Conservation (phyloP, 2,329 filamentous ascomycete genomes). For the Diaporthe citriasiana region DNA sequence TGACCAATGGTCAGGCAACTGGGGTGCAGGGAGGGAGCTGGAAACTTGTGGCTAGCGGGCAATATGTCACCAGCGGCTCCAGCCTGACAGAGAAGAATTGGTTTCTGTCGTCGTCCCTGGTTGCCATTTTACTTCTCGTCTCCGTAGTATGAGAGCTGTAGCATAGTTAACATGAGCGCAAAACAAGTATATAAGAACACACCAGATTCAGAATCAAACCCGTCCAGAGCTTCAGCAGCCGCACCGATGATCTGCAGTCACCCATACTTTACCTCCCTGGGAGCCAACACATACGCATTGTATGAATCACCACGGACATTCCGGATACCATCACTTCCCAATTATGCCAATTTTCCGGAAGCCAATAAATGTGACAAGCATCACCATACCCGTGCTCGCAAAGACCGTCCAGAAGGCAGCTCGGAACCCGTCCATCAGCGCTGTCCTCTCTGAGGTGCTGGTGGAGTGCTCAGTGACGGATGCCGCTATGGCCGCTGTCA, state of each 20-base stretch:
- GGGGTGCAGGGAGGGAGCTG: conserved; percentile 36
- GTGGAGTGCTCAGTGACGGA: conserved; percentile 58
- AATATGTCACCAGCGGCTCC: conserved; percentile 14
- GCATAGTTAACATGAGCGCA: not conserved
- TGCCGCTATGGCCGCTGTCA: conserved; percentile 63
- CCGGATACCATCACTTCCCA: not conserved
- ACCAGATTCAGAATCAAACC: not conserved
- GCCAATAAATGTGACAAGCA: conserved; percentile 56
- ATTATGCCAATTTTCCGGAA: conserved; percentile 52
- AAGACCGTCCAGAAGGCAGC: conserved; percentile 69
- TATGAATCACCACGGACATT: rapidly evolving
- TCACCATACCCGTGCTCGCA: conserved; percentile 57
- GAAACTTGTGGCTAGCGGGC: conserved; percentile 15
- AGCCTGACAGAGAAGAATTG: not conserved
- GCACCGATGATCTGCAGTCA: not conserved
- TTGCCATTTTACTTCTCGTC: not conserved
- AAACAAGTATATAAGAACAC: not conserved
- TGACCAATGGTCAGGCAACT: conserved; percentile 29
- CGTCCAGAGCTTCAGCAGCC: not conserved
- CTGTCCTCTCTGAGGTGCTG: conserved; percentile 46
- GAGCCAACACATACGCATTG: not conserved
- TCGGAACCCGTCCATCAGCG: conserved; percentile 65
- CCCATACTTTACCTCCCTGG: not conserved
- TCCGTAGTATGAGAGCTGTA: not conserved
- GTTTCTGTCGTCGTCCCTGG: not conserved